A percentile compares a stretch with the other conserved stretches of the same genome.
Evolutionary conservation across 305 asterid genomes (phyloP).

Genomic region (Fraxinus angustifolia): DNA sequence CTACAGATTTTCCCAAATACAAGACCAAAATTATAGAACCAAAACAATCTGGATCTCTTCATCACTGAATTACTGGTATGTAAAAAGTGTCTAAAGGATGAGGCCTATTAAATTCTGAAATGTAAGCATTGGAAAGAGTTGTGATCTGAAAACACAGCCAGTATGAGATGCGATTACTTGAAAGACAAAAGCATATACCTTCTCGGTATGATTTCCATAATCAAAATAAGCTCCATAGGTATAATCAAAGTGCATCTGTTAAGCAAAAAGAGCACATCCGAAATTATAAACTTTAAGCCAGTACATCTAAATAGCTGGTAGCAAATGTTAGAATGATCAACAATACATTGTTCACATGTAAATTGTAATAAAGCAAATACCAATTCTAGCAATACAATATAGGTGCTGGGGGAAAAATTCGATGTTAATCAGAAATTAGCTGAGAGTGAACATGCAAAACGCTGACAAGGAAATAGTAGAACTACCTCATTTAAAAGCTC

Average conservation of each 20-base stretch:
- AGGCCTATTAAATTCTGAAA: slow-evolving; percentile 8
- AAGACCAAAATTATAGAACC: neutral
- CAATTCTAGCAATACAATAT: neutral
- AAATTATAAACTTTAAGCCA: slow-evolving; percentile 5
- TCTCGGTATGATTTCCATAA: slow-evolving; percentile 88
- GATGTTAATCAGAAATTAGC: neutral
- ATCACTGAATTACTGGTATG: neutral
- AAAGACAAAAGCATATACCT: slow-evolving; percentile 45
- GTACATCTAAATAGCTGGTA: neutral
- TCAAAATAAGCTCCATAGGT: slow-evolving; percentile 76
- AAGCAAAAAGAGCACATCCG: slow-evolving; percentile 22
- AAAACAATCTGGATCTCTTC: slow-evolving; percentile 6
- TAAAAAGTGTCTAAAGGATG: neutral
- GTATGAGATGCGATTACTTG: slow-evolving; percentile 11
- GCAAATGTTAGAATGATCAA: neutral
- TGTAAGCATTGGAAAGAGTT: slow-evolving; percentile 10
- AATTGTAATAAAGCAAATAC: neutral
- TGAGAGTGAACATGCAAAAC: neutral
- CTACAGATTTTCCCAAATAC: neutral
- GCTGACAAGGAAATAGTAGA: neutral
- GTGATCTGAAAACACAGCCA: neutral
- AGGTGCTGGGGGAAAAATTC: neutral
- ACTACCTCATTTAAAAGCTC: slow-evolving; percentile 78
- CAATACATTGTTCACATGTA: neutral
- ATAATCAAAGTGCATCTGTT: slow-evolving; percentile 83